A percentile compares a stretch with the other conserved stretches of the same genome.
phyloP scores from a whole-genome alignment of 768 basidiomycete species.

The Mrakia gelida region DNA sequence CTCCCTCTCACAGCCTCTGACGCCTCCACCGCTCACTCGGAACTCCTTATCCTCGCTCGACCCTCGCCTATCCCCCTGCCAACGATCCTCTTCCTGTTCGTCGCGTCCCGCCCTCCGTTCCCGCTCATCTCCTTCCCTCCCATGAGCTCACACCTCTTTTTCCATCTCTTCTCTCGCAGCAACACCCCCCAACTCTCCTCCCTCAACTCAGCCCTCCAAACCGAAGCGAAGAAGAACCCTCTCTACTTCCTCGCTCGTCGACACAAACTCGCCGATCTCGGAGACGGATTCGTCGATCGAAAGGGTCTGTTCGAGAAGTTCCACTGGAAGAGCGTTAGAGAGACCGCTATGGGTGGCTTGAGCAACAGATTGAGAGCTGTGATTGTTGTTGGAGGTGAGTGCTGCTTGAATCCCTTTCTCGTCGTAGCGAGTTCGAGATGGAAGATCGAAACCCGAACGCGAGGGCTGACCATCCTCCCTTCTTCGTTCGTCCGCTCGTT shows the following conservation, averaged over 20 bases:
- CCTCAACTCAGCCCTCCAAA: background rate
- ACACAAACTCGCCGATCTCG: constrained; percentile 67
- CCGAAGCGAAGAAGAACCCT: constrained; percentile 41
- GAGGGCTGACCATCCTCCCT: too few relatives aligned
- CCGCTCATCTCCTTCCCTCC: background rate
- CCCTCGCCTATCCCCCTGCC: background rate
- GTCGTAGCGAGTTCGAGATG: too few relatives aligned
- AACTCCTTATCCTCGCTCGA: background rate
- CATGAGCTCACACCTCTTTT: too few relatives aligned
- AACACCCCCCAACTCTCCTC: constrained; percentile 16
- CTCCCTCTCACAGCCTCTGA: background rate
- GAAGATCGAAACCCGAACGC: too few relatives aligned
- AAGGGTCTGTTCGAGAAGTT: constrained; percentile 80
- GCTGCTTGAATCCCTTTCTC: too few relatives aligned
- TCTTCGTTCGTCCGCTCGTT: too few relatives aligned
- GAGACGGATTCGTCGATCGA: constrained; percentile 69
- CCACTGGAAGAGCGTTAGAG: constrained; percentile 65
- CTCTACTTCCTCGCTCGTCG: constrained; percentile 65
- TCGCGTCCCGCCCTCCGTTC: background rate
- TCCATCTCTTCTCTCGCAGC: background rate
- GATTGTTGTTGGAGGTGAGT: constrained; percentile 66
- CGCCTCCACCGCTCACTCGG: background rate
- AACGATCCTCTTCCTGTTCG: constrained; percentile 18
- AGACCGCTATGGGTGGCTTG: constrained; percentile 56
- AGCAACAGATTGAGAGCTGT: constrained; percentile 59